These are phyloP conservation scores for Phyllosticta citribraziliensis DNA, from an alignment of 2,329 filamentous ascomycete species.

Conservation along the genomic window DNA sequence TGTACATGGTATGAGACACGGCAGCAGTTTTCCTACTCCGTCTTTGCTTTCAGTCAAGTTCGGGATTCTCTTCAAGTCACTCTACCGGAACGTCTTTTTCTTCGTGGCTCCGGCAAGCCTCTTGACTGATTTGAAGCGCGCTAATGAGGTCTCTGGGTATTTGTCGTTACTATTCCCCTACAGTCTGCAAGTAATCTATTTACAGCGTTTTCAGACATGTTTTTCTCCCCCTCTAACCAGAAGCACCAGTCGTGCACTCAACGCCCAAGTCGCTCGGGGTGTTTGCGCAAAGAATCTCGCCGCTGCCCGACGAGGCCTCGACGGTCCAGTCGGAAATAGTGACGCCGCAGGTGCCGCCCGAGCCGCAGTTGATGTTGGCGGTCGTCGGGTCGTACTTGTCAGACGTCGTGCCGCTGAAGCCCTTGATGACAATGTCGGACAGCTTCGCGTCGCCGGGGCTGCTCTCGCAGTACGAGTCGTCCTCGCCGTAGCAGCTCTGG, in stretches of 20 bases:
- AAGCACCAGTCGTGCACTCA: slow-evolving; percentile 2
- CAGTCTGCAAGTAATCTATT: neutral
- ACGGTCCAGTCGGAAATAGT: slow-evolving; percentile 3
- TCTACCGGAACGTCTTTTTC: neutral
- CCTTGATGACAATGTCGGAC: slow-evolving; percentile 29
- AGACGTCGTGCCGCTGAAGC: slow-evolving; percentile 47
- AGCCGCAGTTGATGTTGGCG: slow-evolving; percentile 7
- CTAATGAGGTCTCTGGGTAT: neutral
- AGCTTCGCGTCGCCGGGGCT: slow-evolving; percentile 2
- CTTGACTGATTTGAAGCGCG: neutral
- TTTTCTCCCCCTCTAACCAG: neutral
- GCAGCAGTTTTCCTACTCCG: neutral
- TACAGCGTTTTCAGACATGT: neutral
- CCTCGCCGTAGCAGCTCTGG: slow-evolving; percentile 32
- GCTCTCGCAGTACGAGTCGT: slow-evolving; percentile 4
- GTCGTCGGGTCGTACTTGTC: slow-evolving; percentile 30
- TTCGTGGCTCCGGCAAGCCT: neutral
- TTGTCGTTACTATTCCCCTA: neutral
- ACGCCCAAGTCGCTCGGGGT: slow-evolving; percentile 2
- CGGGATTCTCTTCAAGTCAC: neutral
- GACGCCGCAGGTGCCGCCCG: slow-evolving; percentile 1
- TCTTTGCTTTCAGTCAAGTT: neutral
- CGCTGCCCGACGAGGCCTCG: neutral
- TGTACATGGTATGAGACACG: neutral
- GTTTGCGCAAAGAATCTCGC: slow-evolving; percentile 5